A percentile compares a stretch with the other conserved stretches of the same genome.
phyloP scores from a whole-genome alignment of 2,329 filamentous ascomycete genomes.

The Ophiostoma sp. region DNA sequence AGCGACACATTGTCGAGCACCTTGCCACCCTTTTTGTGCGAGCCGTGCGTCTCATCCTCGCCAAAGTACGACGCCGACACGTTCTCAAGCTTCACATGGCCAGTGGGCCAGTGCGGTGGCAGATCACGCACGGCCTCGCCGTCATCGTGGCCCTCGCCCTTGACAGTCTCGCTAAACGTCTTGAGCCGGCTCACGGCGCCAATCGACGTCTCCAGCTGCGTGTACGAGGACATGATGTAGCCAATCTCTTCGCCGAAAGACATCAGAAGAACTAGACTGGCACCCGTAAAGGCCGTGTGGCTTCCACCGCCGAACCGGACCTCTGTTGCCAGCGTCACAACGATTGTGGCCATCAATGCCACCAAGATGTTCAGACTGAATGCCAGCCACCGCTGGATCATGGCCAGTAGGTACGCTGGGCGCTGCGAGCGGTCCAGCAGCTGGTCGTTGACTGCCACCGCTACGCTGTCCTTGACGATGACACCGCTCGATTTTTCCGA shows the following conservation, averaged over 20 bases:
- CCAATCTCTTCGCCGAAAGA: conserved; percentile 33
- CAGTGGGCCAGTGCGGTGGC: background rate
- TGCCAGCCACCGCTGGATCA: conserved; percentile 54
- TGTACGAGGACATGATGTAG: conserved; percentile 33
- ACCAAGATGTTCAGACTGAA: conserved; percentile 48
- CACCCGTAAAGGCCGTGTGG: background rate
- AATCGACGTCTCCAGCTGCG: conserved; percentile 34
- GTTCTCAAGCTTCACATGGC: background rate
- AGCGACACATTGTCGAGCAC: conserved; percentile 31
- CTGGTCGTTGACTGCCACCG: conserved; percentile 36
- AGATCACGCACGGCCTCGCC: conserved; percentile 21
- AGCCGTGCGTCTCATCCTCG: background rate
- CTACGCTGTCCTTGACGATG: conserved; percentile 27
- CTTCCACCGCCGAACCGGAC: background rate
- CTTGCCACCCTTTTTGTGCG: background rate
- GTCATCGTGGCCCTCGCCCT: conserved; percentile 30
- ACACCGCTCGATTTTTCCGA: no score
- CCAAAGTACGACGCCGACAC: background rate
- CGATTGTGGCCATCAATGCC: conserved; percentile 41
- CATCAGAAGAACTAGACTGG: conserved; percentile 34
- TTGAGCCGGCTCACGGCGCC: conserved; percentile 35
- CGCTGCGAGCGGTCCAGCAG: conserved; percentile 51
- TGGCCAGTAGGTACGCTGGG: conserved; percentile 52
- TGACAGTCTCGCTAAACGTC: conserved; percentile 30
- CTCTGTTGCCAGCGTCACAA: conserved; percentile 30